These are phyloP conservation scores for Ogataea paradorogensis DNA, from an alignment of 805 yeast species.

Conservation along the genomic window DNA sequence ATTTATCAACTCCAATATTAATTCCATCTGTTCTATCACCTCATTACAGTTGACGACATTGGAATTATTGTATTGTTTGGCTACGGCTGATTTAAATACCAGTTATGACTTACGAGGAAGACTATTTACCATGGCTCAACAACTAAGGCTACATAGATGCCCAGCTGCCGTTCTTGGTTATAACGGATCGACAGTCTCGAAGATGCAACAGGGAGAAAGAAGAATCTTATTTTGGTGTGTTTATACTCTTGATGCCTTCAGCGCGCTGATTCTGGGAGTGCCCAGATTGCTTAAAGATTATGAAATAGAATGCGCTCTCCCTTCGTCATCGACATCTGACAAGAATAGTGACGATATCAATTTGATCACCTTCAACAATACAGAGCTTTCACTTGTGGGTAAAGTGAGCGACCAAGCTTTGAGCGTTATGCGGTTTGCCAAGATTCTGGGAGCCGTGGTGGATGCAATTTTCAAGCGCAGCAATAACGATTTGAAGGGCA, in stretches of 20 bases:
- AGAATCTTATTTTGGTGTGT: conserved; percentile 83
- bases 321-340: conserved; percentile 41
- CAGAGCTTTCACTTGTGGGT: conserved; percentile 62
- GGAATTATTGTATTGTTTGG: conserved; percentile 67
- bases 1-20: conserved; percentile 58
- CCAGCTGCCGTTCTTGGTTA: conserved; percentile 75
- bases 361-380: conserved; percentile 57
- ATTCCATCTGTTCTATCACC: conserved; percentile 59
- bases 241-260: conserved; percentile 71
- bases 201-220: conserved; percentile 76
- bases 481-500: conserved; percentile 32
- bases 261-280: conserved; percentile 75
- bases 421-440: conserved; percentile 63
- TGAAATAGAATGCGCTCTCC: conserved; percentile 84
- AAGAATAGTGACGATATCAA: conserved; percentile 44
- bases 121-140: conserved; percentile 80
- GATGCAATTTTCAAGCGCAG: conserved; percentile 68
- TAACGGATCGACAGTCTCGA: conserved; percentile 62
- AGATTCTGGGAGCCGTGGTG: conserved; percentile 68
- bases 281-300: conserved; percentile 77
- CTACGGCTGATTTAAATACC: conserved; percentile 69
- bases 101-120: conserved; percentile 75
- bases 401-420: conserved; percentile 64
- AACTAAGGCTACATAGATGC: conserved; percentile 78
- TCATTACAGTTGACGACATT: conserved; percentile 68